Evolutionary conservation across 176 grass and related monocot genomes (phyloP).

Genomic region (Oryza glumipatula): DNA sequence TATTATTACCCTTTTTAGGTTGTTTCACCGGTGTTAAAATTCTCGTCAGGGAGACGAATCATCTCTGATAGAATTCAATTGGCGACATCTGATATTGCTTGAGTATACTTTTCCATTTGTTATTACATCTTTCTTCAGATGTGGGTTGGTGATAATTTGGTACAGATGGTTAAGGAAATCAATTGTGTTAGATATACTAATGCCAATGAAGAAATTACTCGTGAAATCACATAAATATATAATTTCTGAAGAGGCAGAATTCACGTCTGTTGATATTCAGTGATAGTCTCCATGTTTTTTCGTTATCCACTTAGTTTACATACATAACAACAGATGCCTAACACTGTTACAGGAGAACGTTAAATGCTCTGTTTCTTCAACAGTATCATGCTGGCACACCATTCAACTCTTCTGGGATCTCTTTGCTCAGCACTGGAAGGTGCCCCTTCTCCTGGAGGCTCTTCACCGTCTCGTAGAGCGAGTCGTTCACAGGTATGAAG

Average conservation of each 20-base stretch:
- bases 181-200: not conserved
- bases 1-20: not conserved
- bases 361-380: not conserved
- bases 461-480: conserved; percentile 73
- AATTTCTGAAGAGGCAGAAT: not conserved
- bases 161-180: too few relatives aligned
- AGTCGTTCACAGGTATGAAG: conserved; percentile 66
- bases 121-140: not conserved
- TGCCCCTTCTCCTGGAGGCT: conserved; percentile 87
- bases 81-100: not conserved
- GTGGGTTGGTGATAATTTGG: too few relatives aligned
- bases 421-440: conserved; percentile 48
- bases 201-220: not conserved
- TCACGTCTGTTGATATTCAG: not conserved
- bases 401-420: not conserved
- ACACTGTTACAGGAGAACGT: not conserved
- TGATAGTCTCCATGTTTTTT: not conserved
- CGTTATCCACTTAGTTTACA: conserved; percentile 11
- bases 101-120: not conserved
- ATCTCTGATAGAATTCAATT: not conserved
- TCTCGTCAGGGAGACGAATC: not conserved
- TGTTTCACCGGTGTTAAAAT: not conserved
- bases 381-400: not conserved
- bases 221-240: not conserved
- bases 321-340: conserved; percentile 6